Conservation (phyloP, 2,329 filamentous ascomycete species). For the Alternaria angustiovoidea region DNA sequence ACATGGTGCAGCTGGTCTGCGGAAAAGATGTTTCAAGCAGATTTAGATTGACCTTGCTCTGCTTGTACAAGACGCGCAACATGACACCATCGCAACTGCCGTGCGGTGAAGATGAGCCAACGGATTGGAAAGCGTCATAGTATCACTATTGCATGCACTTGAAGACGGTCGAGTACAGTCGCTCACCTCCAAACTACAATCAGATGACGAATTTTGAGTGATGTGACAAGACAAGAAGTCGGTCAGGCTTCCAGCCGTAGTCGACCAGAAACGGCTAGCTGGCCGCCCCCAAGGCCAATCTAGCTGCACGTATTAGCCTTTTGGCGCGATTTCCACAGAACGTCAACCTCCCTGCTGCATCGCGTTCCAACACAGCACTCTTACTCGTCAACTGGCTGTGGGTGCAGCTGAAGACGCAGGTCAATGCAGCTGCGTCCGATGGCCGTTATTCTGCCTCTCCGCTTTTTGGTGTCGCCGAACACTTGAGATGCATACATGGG, state of each 20-base stretch:
- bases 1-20: neutral
- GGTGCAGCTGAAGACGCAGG: slow-evolving; percentile 26
- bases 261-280: slow-evolving; percentile 28
- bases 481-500: neutral
- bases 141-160: neutral
- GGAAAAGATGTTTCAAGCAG: neutral
- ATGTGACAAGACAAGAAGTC: slow-evolving; percentile 33
- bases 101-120: neutral
- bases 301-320: slow-evolving; percentile 27
- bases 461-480: slow-evolving; percentile 29
- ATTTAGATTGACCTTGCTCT: neutral
- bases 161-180: neutral
- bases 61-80: neutral
- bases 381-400: slow-evolving; percentile 23
- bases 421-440: slow-evolving; percentile 27
- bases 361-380: slow-evolving; percentile 9
- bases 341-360: slow-evolving; percentile 19
- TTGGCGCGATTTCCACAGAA: slow-evolving; percentile 24
- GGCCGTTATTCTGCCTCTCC: slow-evolving; percentile 31
- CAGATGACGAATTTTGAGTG: neutral
- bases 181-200: slow-evolving; percentile 20
- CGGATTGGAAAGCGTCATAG: neutral
- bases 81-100: neutral
- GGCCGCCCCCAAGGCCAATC: slow-evolving; percentile 24
- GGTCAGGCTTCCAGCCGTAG: slow-evolving; percentile 40